Percentiles rank a stretch among this genome's conserved stretches.
Evolutionary conservation across 108 stramenopile species (phyloP).

Genomic region (Conticribra weissflogii): DNA sequence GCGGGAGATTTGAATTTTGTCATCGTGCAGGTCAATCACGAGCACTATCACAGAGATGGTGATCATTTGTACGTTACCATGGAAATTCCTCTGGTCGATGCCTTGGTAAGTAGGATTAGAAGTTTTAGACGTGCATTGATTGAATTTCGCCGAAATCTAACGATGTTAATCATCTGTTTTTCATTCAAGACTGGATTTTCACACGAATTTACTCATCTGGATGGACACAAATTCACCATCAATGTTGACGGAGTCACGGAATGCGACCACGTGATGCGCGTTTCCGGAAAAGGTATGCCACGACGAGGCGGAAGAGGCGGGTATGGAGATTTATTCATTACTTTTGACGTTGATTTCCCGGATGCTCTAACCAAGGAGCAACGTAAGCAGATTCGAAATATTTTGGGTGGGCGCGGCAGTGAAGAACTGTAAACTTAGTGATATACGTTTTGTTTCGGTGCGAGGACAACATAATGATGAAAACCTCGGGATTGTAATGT

Average conservation of each 20-base stretch:
- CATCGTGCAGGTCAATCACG: conserved; percentile 58
- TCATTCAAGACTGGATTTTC: conserved; percentile 75
- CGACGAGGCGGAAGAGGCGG: conserved; percentile 78
- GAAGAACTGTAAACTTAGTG: background rate
- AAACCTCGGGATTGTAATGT: too few species aligned
- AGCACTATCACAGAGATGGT: conserved; percentile 75
- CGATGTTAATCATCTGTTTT: conserved; percentile 1
- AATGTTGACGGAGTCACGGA: conserved; percentile 76
- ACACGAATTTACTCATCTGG: conserved; percentile 75
- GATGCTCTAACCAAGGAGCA: conserved; percentile 67
- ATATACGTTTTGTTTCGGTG: too few species aligned
- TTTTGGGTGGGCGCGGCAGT: conserved; percentile 45
- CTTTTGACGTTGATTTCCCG: conserved; percentile 93
- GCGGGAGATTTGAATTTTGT: conserved; percentile 85
- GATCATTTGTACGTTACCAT: conserved; percentile 87
- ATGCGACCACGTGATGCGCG: conserved; percentile 84
- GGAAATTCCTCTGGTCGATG: conserved; percentile 90
- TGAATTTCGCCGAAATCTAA: too few species aligned
- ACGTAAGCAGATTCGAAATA: conserved; percentile 72
- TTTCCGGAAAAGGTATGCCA: conserved; percentile 92
- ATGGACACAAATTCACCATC: conserved; percentile 74
- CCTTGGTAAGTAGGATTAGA: conserved; percentile 66
- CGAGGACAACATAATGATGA: too few species aligned
- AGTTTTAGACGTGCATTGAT: too few species aligned
- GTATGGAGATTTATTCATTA: conserved; percentile 86